Evolutionary conservation across 306 rosid species (phyloP).

Genomic region (Quercus bicolor): DNA sequence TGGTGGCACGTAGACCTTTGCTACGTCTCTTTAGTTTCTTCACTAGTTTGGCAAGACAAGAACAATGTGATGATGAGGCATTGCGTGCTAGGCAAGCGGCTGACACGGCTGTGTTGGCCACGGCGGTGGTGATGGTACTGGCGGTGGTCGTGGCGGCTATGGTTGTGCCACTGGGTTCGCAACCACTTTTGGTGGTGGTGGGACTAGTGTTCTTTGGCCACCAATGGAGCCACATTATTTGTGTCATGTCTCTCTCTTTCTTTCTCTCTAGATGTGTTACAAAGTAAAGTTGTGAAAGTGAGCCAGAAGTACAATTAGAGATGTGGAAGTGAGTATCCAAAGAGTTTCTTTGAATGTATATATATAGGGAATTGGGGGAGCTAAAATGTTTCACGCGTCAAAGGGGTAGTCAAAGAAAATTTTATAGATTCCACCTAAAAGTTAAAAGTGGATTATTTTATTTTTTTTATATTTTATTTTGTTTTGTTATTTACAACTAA

Average conservation of each 20-base stretch:
- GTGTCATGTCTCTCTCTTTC: not conserved
- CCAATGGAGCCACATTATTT: not conserved
- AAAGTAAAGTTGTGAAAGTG: not conserved
- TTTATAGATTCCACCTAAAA: too few species aligned
- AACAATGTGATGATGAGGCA: conserved; percentile 21
- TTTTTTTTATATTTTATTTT: too few species aligned
- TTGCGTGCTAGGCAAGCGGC: not conserved
- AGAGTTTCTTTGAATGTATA: not conserved
- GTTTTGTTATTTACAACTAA: too few species aligned
- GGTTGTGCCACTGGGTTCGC: not conserved
- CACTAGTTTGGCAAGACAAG: conserved; percentile 51
- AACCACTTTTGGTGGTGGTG: not conserved
- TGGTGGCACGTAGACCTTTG: conserved; percentile 12
- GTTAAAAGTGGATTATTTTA: too few species aligned
- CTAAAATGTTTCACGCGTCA: too few species aligned
- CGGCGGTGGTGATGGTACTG: not conserved
- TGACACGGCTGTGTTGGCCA: not conserved
- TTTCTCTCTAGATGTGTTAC: not conserved
- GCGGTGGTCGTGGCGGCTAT: conserved; percentile 7
- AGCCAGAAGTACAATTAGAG: not conserved
- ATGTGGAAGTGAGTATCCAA: not conserved
- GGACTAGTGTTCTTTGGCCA: conserved; percentile 6
- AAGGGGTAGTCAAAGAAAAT: too few species aligned
- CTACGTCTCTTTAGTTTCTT: conserved; percentile 50
- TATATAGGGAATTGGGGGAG: not conserved